Conservation (phyloP, 352 stramenopile species). For the Pythium phragmiticola region DNA sequence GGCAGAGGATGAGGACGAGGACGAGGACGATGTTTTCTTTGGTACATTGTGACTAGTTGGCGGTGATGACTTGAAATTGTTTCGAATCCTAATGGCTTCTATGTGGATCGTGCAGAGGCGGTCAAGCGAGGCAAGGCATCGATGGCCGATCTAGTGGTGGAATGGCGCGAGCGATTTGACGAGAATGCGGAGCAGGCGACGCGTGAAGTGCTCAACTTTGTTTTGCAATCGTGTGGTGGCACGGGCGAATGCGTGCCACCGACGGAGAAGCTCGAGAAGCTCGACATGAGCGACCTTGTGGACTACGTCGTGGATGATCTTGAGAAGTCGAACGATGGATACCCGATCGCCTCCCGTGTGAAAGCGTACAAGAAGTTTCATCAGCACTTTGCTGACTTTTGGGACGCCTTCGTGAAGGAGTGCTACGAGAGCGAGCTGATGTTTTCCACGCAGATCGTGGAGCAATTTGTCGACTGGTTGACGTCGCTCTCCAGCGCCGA, state of each 20-base stretch:
- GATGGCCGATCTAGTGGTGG: constrained; percentile 46
- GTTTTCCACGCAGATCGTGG: constrained; percentile 62
- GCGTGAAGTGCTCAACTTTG: constrained; percentile 77
- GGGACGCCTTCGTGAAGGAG: constrained; percentile 72
- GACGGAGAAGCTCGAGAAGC: constrained; percentile 51
- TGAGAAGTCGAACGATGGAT: constrained; percentile 53
- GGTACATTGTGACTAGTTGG: constrained; percentile 16
- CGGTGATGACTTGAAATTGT: neutral
- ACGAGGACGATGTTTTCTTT: constrained; percentile 24
- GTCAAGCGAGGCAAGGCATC: constrained; percentile 54
- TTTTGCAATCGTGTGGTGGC: constrained; percentile 72
- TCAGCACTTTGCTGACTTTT: constrained; percentile 70
- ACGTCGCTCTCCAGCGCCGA: constrained; percentile 83
- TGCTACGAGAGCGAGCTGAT: constrained; percentile 81
- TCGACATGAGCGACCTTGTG: constrained; percentile 77
- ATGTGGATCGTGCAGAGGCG: constrained; percentile 37
- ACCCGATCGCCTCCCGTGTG: constrained; percentile 59
- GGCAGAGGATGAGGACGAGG: constrained; percentile 16
- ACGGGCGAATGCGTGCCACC: constrained; percentile 45
- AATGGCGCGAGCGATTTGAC: constrained; percentile 79
- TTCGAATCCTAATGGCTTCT: too few species aligned
- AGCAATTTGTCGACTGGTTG: constrained; percentile 77
- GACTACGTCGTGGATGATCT: constrained; percentile 67
- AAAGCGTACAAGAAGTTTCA: constrained; percentile 70
- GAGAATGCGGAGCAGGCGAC: constrained; percentile 46